Percentiles rank a stretch among this genome's conserved stretches.
Conservation (phyloP, 1,284 basidiomycete genomes). For the Papiliotrema nemorosa region DNA sequence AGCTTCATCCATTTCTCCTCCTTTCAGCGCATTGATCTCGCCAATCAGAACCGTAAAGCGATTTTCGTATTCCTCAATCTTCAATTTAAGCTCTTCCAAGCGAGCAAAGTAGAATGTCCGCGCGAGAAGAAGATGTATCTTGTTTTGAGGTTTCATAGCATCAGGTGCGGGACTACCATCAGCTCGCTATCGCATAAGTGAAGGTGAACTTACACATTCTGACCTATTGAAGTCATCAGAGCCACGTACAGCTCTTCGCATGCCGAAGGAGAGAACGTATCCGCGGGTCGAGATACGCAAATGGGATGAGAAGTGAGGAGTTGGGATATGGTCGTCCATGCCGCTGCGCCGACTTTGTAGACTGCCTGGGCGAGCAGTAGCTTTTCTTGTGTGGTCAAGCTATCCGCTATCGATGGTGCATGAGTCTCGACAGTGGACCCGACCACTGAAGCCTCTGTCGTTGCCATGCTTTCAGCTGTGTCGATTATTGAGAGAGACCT, state of each 20-base stretch:
- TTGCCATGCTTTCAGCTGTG: background rate
- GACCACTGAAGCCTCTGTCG: background rate
- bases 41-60: conserved; percentile 59
- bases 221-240: conserved; percentile 64
- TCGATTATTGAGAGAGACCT: too few species aligned
- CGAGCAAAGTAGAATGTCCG: conserved; percentile 67
- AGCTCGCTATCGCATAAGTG: too few species aligned
- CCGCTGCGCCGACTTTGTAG: conserved; percentile 71
- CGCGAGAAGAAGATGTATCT: conserved; percentile 63
- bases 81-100: conserved; percentile 63
- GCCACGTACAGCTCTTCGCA: conserved; percentile 64
- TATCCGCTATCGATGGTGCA: background rate
- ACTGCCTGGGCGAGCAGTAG: conserved; percentile 79
- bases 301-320: conserved; percentile 56
- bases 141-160: conserved; percentile 44
- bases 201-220: conserved; percentile 62
- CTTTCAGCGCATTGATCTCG: conserved; percentile 61
- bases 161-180: conserved; percentile 38
- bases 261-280: conserved; percentile 64
- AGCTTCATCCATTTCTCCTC: conserved; percentile 63
- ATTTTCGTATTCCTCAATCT: conserved; percentile 67
- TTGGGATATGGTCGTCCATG: conserved; percentile 68
- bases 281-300: conserved; percentile 57
- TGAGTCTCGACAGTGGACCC: too few species aligned
- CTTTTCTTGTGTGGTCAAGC: conserved; percentile 40